Conservation (phyloP, 2,329 filamentous ascomycete species). For the Penicillium olsonii region DNA sequence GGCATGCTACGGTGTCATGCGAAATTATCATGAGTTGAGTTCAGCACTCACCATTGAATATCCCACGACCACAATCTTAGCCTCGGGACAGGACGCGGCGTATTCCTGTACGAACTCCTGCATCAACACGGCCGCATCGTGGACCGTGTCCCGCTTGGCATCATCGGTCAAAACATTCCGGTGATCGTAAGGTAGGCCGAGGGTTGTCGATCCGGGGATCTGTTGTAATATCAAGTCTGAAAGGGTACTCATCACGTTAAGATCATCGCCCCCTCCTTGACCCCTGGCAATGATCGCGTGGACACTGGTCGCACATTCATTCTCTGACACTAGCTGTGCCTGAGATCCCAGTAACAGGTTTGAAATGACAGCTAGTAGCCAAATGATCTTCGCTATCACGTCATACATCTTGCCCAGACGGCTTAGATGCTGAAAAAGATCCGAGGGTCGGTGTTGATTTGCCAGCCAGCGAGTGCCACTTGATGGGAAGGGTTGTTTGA, state of each 20-base stretch:
- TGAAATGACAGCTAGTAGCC: constrained; percentile 3
- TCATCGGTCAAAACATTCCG: constrained; percentile 4
- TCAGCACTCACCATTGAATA: constrained; percentile 23
- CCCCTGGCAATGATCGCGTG: constrained; percentile 26
- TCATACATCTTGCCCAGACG: constrained; percentile 6
- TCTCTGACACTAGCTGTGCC: constrained; percentile 12
- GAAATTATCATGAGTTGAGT: background rate
- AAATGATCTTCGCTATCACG: constrained; percentile 11
- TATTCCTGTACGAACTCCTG: constrained; percentile 25
- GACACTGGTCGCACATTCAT: constrained; percentile 21
- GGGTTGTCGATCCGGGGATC: constrained; percentile 23
- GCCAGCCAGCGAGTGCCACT: background rate
- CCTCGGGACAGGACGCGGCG: constrained; percentile 19
- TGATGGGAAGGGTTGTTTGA: background rate
- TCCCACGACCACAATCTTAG: constrained; percentile 24
- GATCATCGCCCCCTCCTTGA: constrained; percentile 23
- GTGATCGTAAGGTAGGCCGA: constrained; percentile 25
- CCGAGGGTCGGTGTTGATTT: background rate
- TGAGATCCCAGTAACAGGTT: constrained; percentile 1
- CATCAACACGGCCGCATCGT: constrained; percentile 19
- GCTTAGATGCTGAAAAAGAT: background rate
- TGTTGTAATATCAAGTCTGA: constrained; percentile 23
- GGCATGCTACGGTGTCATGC: background rate
- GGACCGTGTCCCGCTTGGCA: constrained; percentile 18
- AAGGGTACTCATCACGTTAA: constrained; percentile 25